These are phyloP conservation scores for Peterozyma toletana DNA, from an alignment of 805 yeast genomes.

Conservation along the genomic window DNA sequence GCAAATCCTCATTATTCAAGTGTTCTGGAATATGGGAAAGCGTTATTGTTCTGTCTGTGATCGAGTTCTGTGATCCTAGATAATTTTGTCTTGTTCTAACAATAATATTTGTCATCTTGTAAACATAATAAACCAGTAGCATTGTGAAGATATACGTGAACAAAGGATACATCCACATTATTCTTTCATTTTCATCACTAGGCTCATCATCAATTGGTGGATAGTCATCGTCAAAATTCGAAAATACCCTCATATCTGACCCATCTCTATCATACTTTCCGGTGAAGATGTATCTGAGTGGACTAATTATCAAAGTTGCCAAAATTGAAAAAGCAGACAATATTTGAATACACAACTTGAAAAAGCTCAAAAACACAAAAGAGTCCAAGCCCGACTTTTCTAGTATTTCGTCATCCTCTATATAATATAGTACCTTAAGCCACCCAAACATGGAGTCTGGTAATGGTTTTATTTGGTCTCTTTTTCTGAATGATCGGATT, in stretches of 20 bases:
- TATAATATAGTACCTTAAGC: conserved; percentile 58
- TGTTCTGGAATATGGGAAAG: conserved; percentile 46
- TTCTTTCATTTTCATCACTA: conserved; percentile 12
- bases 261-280: conserved; percentile 64
- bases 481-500: conserved; percentile 41
- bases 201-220: not conserved
- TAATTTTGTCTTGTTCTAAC: conserved; percentile 48
- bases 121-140: conserved; percentile 36
- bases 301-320: conserved; percentile 73
- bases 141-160: conserved; percentile 50
- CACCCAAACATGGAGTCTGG: conserved; percentile 61
- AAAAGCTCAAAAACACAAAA: conserved; percentile 83
- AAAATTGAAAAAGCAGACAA: conserved; percentile 58
- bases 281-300: conserved; percentile 75
- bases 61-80: conserved; percentile 50
- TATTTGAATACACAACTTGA: conserved; percentile 77
- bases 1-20: conserved; percentile 32
- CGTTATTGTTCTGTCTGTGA: conserved; percentile 52
- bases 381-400: conserved; percentile 95
- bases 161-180: conserved; percentile 44
- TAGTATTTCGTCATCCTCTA: conserved; percentile 69
- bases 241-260: not conserved
- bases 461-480: conserved; percentile 13
- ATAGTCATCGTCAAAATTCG: conserved; percentile 2
- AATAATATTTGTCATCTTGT: conserved; percentile 39